Conservation (phyloP, 1,284 basidiomycete genomes). For the Cystobasidium slooffiae region DNA sequence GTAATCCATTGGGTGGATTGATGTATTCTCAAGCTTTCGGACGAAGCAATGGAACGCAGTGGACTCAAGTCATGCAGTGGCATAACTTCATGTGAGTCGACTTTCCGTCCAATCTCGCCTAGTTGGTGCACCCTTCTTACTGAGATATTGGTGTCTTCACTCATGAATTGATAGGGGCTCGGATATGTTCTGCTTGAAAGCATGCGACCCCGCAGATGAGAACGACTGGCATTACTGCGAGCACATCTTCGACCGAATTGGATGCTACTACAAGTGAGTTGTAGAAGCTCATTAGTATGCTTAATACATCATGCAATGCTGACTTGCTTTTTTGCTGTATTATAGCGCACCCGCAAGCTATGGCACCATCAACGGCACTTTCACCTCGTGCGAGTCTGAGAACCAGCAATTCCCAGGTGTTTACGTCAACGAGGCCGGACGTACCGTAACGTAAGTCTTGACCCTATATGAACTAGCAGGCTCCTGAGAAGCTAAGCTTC, state of each 20-base stretch:
- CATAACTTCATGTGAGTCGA: conserved; percentile 41
- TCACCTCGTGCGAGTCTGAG: conserved; percentile 48
- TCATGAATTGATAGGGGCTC: conserved; percentile 13
- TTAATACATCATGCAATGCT: neutral
- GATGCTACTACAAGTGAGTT: conserved; percentile 36
- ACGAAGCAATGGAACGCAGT: conserved; percentile 25
- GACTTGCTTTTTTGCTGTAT: neutral
- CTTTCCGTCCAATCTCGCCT: neutral
- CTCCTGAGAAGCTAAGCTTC: neutral
- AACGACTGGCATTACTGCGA: conserved; percentile 43
- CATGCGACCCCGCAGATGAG: conserved; percentile 33
- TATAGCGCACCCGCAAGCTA: conserved; percentile 47
- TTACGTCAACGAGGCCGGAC: conserved; percentile 31
- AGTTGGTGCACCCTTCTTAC: neutral
- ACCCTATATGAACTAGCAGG: neutral
- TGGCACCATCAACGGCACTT: conserved; percentile 47
- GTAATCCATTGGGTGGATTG: conserved; percentile 58
- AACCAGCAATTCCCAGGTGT: conserved; percentile 47
- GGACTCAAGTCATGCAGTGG: conserved; percentile 40
- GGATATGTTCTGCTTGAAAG: conserved; percentile 44
- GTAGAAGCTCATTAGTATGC: neutral
- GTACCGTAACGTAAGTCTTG: conserved; percentile 13
- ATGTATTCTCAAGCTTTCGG: conserved; percentile 39
- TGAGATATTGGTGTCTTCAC: neutral
- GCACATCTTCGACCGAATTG: conserved; percentile 49